Base-by-base conservation (phyloP, 768 basidiomycete species). In the Leccinum arenicola region DNA sequence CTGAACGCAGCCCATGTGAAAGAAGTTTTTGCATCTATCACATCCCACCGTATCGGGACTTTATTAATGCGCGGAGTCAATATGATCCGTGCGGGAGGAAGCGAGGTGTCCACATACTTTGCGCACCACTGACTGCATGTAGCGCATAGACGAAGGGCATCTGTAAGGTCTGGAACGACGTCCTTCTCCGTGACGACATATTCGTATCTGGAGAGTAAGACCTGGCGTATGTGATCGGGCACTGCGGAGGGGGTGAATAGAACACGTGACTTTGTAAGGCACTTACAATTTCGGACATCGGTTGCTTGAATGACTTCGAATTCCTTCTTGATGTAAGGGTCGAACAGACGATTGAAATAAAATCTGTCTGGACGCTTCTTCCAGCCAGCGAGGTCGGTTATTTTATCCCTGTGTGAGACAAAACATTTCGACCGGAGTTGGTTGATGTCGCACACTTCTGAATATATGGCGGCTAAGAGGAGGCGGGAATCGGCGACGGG, bases 311-410 rank as follows among this genome's bases (percentile, higher is more conserved):
- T 88, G 66, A 98, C 90, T 73, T 98, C 97, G 74, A 96, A 98
- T 76, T 98, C 95, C 74, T 92, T 91, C 79, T 96, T 95, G 76
- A 98, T 93, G 75, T 96, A 98, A 54, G 95, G 94, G 78, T 98
- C 96, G 71, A 96, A 99, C 29, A 98, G 81, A 68, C 91, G 87
- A 67, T 87, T 87, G 81, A 95, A 99, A 80, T 95, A 97, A 81
- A 99, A 99, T 64, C 92, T 85, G 75, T 99, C 96, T 2, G 91
- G 89, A 48, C 87, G 83, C 74, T 91, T 92, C 79, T 95, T 98
- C 93, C 93, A 98, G 6, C 87, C 88, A 69, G 91, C 84, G 38
- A 97, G 78, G 77, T 98, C 92, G 52, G 91, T 87, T 67, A 96
- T 95, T 78, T 94, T 93, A 80, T 98, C 95, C 73, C 93, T 84